Conservation (phyloP, 108 stramenopile species). For the Bacterosira constricta region DNA sequence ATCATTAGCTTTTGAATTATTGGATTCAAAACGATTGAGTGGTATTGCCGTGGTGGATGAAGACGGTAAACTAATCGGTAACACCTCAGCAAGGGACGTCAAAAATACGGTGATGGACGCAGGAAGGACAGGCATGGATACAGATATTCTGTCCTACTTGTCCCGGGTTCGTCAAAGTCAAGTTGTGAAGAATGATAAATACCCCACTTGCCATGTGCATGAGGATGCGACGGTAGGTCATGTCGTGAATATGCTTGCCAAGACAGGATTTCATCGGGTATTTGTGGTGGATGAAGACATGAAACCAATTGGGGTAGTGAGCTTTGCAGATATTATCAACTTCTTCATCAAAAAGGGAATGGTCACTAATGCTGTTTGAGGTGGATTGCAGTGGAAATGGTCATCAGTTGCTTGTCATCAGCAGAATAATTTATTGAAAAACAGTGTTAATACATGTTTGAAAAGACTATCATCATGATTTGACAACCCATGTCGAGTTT, state of each 20-base stretch:
- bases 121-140: conserved; percentile 42
- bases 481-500: no score
- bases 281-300: conserved; percentile 55
- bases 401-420: not conserved
- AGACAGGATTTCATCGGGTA: conserved; percentile 58
- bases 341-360: conserved; percentile 17
- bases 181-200: conserved; percentile 38
- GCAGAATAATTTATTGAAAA: not conserved
- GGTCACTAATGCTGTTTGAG: not conserved
- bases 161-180: conserved; percentile 52
- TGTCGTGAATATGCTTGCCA: conserved; percentile 53
- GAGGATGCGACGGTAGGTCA: conserved; percentile 61
- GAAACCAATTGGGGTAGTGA: conserved; percentile 56
- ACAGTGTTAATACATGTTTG: not conserved
- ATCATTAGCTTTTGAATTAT: conserved; percentile 48
- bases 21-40: conserved; percentile 50
- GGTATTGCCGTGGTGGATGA: conserved; percentile 64
- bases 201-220: conserved; percentile 51
- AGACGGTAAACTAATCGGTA: conserved; percentile 53
- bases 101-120: conserved; percentile 55
- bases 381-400: not conserved
- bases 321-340: conserved; percentile 50
- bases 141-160: conserved; percentile 54
- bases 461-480: no score
- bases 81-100: conserved; percentile 55